A percentile compares a stretch with the other conserved stretches of the same genome.
Conservation (phyloP, 2,329 filamentous ascomycete species). For the Teratosphaeria zuluensis region DNA sequence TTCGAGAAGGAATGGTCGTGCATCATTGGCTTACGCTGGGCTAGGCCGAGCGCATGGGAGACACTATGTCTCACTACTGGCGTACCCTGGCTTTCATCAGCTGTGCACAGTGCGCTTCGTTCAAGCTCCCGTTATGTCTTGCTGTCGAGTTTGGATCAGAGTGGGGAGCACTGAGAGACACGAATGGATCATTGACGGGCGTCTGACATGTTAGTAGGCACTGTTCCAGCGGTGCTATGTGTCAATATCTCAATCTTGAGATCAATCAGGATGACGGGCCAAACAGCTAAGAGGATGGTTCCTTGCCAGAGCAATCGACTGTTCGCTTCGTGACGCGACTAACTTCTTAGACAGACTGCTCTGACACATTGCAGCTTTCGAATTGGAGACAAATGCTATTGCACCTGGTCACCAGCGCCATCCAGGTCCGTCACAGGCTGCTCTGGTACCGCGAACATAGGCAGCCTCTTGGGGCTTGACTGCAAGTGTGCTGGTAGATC, state of each 20-base stretch:
- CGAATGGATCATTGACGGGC: neutral
- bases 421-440: constrained; percentile 32
- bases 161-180: neutral
- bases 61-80: neutral
- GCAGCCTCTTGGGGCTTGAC: constrained; percentile 25
- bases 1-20: neutral
- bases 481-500: constrained; percentile 17
- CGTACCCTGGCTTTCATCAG: neutral
- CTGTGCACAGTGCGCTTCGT: neutral
- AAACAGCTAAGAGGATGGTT: neutral
- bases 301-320: too few relatives aligned
- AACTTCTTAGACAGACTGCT: too few relatives aligned
- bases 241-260: too few relatives aligned
- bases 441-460: constrained; percentile 35
- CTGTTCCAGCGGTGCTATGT: too few relatives aligned
- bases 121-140: neutral
- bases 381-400: neutral
- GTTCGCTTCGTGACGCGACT: too few relatives aligned
- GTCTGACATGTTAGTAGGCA: too few relatives aligned
- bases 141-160: neutral
- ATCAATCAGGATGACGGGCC: neutral
- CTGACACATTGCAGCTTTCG: neutral
- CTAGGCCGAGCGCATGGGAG: neutral
- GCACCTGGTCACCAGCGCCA: constrained; percentile 3
- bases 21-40: neutral